Percentiles rank a stretch among this genome's conserved stretches.
phyloP scores from a whole-genome alignment of 1,139 yeast species.

The Scheffersomyces stambukii region DNA sequence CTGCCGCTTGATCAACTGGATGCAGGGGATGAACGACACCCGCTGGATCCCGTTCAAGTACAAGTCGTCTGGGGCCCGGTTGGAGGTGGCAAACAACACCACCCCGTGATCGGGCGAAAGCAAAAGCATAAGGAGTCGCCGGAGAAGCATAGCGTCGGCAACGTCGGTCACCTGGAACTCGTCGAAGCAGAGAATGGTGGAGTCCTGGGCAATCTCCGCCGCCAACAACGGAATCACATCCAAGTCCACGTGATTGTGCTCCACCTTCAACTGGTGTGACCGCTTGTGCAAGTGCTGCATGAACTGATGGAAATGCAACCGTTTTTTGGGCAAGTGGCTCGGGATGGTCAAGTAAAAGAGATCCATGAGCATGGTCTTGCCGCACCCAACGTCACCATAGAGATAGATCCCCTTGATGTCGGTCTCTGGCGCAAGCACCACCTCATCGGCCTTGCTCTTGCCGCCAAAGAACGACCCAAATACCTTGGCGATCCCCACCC shows the following conservation, averaged over 20 bases:
- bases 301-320: slow-evolving; percentile 93
- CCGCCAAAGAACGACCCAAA: slow-evolving; percentile 31
- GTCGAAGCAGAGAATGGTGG: slow-evolving; percentile 86
- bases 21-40: slow-evolving; percentile 87
- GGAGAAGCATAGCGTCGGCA: slow-evolving; percentile 94
- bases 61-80: slow-evolving; percentile 90
- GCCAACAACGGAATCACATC: slow-evolving; percentile 87
- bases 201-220: slow-evolving; percentile 68
- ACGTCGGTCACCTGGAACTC: slow-evolving; percentile 97
- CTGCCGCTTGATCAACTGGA: slow-evolving; percentile 67
- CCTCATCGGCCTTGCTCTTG: slow-evolving; percentile 15
- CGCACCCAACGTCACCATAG: slow-evolving; percentile 98
- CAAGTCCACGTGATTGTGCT: slow-evolving; percentile 55
- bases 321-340: slow-evolving; percentile 61
- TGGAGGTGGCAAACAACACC: slow-evolving; percentile 87
- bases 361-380: slow-evolving; percentile 98
- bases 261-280: slow-evolving; percentile 66
- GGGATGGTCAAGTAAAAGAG: slow-evolving; percentile 85
- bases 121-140: slow-evolving; percentile 66
- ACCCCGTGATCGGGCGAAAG: slow-evolving; percentile 71
- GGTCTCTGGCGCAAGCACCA: slow-evolving; percentile 9
- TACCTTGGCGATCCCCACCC: slow-evolving; percentile 38
- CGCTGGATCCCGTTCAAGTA: slow-evolving; percentile 93
- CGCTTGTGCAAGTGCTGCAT: slow-evolving; percentile 93
- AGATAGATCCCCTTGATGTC: slow-evolving; percentile 76